Conservation (phyloP, 768 basidiomycete genomes). For the Mycena sanguinolenta region DNA sequence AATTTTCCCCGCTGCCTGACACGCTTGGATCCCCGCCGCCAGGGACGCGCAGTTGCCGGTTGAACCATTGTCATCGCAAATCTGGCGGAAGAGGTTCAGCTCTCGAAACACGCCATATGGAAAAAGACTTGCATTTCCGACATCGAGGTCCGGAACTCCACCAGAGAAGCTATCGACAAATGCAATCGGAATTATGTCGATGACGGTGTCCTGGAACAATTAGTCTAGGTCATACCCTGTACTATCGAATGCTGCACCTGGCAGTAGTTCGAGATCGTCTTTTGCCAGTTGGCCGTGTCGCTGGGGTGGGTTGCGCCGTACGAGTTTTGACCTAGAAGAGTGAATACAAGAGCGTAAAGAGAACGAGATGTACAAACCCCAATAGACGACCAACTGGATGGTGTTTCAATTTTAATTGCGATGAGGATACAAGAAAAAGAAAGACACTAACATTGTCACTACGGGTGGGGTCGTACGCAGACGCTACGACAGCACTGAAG, state of each 20-base stretch:
- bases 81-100: too few relatives aligned
- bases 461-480: too few relatives aligned
- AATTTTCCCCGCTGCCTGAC: conserved; percentile 72
- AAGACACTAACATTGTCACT: too few relatives aligned
- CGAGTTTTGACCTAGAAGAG: conserved; percentile 65
- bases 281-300: conserved; percentile 61
- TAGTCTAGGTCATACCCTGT: too few relatives aligned
- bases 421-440: too few relatives aligned
- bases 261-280: conserved; percentile 64
- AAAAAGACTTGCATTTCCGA: conserved; percentile 25
- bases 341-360: neutral
- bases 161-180: conserved; percentile 28
- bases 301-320: conserved; percentile 64
- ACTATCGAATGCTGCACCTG: too few relatives aligned
- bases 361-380: conserved; percentile 6
- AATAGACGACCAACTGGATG: conserved; percentile 35
- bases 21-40: conserved; percentile 70
- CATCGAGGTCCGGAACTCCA: conserved; percentile 28
- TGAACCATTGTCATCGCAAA: too few relatives aligned
- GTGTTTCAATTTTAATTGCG: too few relatives aligned
- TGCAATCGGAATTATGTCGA: conserved; percentile 22
- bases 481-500: too few relatives aligned
- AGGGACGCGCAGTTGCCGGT: conserved; percentile 75
- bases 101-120: conserved; percentile 60
- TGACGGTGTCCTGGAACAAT: conserved; percentile 15